Conservation (phyloP, 768 basidiomycete genomes). For the Suillus bovinus region DNA sequence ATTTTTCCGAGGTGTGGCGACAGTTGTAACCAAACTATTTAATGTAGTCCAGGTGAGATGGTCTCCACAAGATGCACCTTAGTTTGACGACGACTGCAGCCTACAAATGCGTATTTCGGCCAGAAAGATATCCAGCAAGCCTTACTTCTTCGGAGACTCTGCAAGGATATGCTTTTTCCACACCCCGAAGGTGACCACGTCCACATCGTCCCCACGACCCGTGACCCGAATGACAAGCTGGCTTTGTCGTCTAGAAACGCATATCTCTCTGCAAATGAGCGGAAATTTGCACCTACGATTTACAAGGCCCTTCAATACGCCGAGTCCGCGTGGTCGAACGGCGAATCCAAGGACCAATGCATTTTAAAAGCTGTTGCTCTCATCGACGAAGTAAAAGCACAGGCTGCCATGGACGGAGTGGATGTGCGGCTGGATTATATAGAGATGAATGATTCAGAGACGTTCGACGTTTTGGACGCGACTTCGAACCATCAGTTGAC, state of each 20-base stretch:
- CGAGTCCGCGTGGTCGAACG: conserved; percentile 52
- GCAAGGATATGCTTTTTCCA: conserved; percentile 76
- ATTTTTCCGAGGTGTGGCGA: conserved; percentile 95
- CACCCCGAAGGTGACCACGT: conserved; percentile 72
- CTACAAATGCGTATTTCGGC: conserved; percentile 91
- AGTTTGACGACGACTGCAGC: conserved; percentile 46
- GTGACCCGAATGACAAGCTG: conserved; percentile 62
- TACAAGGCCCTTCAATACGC: conserved; percentile 67
- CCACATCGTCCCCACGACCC: conserved; percentile 86
- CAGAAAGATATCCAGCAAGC: conserved; percentile 99
- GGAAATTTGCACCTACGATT: conserved; percentile 62
- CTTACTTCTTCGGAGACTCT: conserved; percentile 76
- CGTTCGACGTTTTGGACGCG: conserved; percentile 62
- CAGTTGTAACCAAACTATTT: conserved; percentile 93
- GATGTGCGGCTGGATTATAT: conserved; percentile 79
- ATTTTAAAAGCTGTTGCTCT: conserved; percentile 44
- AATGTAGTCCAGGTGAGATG: conserved; percentile 78
- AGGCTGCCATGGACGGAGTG: conserved; percentile 41
- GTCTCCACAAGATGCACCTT: background rate
- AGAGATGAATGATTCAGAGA: conserved; percentile 80
- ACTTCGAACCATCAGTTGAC: conserved; percentile 28
- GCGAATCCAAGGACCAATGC: conserved; percentile 50
- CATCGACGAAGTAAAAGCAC: conserved; percentile 34
- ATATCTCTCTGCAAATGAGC: conserved; percentile 70
- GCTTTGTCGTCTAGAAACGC: conserved; percentile 92